Base-by-base conservation (phyloP, 148 eudicot species). In the Silene conica region DNA sequence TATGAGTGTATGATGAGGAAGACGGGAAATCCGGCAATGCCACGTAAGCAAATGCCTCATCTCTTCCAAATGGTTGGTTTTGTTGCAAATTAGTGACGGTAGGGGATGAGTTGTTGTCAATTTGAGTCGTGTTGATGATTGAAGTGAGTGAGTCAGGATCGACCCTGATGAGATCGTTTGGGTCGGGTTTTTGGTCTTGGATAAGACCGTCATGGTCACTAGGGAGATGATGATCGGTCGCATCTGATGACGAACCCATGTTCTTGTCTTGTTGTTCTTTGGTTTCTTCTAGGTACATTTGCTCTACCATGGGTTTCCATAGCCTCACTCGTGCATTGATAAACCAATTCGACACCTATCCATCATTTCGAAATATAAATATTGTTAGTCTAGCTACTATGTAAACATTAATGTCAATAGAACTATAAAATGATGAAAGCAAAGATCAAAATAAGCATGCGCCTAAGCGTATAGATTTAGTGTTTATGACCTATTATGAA, bases 281-380 rank as follows among this genome's bases (percentile, higher is more conserved):
- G 57, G 86, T 85, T 76, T 96, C 99, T 77, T 96, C 99, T 23
- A 89, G 20, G 82, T 96, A 96, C 99, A 96, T 96, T 69, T 96
- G 96, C 71, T 96, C 99, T 73, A 96, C 97, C 99, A 92, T 96
- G 10, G 99, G 99, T 72, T 96, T 96, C 99, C 99, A 96, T 55
- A 96, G 88, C 80, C 99, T 87, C 58, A 96, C 99, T 78, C 99
- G 84, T 64, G 99, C 99, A 57, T 96, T 96, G 19, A 96, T 96
- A 73, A 96, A 96, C 99, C 99, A 96, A 78, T 96, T 96, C 2
- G 99, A 96, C 23, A 96, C 99, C 99, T 95, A 71, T 18, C n/a
- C 26, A 61, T 31, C 19, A 69, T 66, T 19, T 70, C 38, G 22
- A n/a, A 11, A 22, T 22, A 63, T 1, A 15, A 38, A 3, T 38